A percentile compares a stretch with the other conserved stretches of the same genome.
Conservation (phyloP, 2,329 filamentous ascomycete species). For the Scedosporium dehoogii region DNA sequence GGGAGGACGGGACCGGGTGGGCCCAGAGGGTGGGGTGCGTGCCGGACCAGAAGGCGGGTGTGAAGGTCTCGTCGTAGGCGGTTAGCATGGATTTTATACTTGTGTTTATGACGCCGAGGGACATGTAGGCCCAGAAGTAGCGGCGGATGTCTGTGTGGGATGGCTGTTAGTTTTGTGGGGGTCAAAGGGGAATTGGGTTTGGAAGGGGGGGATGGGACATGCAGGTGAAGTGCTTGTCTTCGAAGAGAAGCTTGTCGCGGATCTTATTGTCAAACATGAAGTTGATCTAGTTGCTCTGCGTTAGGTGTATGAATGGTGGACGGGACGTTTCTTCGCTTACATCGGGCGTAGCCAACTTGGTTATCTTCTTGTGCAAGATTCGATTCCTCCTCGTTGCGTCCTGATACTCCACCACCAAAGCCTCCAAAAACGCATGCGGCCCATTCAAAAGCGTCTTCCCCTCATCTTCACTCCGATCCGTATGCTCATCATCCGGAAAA, state of each 20-base stretch:
- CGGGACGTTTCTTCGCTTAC: conserved; percentile 16
- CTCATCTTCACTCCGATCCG: conserved; percentile 43
- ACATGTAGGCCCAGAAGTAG: conserved; percentile 55
- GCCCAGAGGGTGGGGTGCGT: conserved; percentile 46
- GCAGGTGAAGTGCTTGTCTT: conserved; percentile 46
- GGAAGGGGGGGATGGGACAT: not conserved
- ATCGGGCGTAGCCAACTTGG: conserved; percentile 48
- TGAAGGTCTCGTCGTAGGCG: conserved; percentile 47
- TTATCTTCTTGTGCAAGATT: conserved; percentile 45
- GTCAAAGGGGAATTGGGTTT: not conserved
- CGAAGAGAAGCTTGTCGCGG: conserved; percentile 49
- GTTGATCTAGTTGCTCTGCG: conserved; percentile 24
- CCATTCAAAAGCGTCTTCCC: conserved; percentile 48
- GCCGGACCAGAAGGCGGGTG: conserved; percentile 48
- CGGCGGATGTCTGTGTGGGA: conserved; percentile 37
- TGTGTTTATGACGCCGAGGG: conserved; percentile 49
- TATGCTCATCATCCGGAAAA: conserved; percentile 49
- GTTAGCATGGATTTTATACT: conserved; percentile 48
- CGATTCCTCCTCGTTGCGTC: conserved; percentile 50
- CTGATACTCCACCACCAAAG: conserved; percentile 47
- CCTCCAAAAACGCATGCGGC: conserved; percentile 49
- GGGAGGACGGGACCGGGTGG: conserved; percentile 32
- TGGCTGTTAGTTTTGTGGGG: not conserved
- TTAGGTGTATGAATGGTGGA: not conserved
- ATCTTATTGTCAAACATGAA: conserved; percentile 50